Evolutionary conservation across 441 rosid genomes (phyloP).

Genomic region (Breynia disticha): DNA sequence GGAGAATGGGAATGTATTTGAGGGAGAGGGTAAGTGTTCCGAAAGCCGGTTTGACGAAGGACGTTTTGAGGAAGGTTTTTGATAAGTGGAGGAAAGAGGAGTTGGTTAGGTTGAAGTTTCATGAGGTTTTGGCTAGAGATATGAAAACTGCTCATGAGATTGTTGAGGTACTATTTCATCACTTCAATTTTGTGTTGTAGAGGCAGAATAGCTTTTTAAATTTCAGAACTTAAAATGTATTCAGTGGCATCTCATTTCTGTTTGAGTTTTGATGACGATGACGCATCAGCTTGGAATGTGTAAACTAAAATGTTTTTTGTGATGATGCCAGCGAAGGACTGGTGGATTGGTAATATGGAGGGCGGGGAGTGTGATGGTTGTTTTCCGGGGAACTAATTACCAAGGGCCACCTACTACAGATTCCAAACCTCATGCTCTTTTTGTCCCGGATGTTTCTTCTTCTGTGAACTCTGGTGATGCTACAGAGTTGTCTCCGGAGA

Average conservation of each 20-base stretch:
- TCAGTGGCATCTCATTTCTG: background rate
- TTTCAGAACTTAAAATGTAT: background rate
- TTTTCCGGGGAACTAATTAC: constrained; percentile 69
- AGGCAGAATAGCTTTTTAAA: too few species aligned
- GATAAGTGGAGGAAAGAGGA: constrained; percentile 94
- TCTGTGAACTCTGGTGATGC: constrained; percentile 15
- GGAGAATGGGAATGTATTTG: constrained; percentile 64
- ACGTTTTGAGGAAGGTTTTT: constrained; percentile 74
- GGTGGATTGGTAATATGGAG: constrained; percentile 86
- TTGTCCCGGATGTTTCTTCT: constrained; percentile 65
- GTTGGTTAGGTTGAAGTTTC: constrained; percentile 87
- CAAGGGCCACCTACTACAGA: constrained; percentile 56
- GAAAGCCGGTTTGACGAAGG: constrained; percentile 84
- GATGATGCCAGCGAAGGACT: constrained; percentile 74
- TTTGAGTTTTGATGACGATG: background rate
- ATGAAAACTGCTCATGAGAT: constrained; percentile 93
- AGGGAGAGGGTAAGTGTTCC: constrained; percentile 82
- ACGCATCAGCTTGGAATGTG: background rate
- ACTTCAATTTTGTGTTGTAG: too few species aligned
- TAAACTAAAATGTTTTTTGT: constrained; percentile 28
- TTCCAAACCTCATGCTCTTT: constrained; percentile 40
- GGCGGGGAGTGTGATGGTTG: constrained; percentile 97
- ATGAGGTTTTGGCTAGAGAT: constrained; percentile 77
- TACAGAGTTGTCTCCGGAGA: constrained; percentile 20
- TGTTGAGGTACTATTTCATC: constrained; percentile 96